Evolutionary conservation across 305 asterid species (phyloP).

Genomic region (Solanum hybrid): DNA sequence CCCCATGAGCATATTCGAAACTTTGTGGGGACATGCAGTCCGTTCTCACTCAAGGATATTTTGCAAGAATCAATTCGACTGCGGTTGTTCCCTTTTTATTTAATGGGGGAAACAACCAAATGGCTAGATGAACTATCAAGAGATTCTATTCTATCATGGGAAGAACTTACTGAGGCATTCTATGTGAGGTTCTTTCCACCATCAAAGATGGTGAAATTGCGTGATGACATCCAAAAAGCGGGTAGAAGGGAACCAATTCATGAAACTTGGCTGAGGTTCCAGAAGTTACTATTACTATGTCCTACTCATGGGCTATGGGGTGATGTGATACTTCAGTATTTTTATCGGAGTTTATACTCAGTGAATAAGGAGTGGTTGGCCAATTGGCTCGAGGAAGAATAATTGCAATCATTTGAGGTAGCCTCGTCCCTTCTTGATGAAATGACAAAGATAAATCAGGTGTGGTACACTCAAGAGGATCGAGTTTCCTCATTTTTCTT

Average conservation of each 20-base stretch:
- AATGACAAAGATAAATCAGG: not conserved
- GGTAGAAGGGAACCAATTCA: not conserved
- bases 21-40: not conserved
- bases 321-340: not conserved
- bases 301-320: not conserved
- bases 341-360: not conserved
- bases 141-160: not conserved
- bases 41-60: not conserved
- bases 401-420: not conserved
- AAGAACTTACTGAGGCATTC: not conserved
- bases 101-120: not conserved
- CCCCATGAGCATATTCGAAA: not conserved
- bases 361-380: not conserved
- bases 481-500: not conserved
- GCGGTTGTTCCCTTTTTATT: not conserved
- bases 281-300: not conserved
- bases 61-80: not conserved
- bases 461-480: not conserved
- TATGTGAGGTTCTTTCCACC: not conserved
- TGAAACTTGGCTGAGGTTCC: not conserved
- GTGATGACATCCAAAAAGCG: not conserved
- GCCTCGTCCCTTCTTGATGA: not conserved
- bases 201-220: not conserved
- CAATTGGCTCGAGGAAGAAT: not conserved
- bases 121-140: not conserved